Conservation (phyloP, 768 basidiomycete genomes). For the Punctularia strigosozonata region DNA sequence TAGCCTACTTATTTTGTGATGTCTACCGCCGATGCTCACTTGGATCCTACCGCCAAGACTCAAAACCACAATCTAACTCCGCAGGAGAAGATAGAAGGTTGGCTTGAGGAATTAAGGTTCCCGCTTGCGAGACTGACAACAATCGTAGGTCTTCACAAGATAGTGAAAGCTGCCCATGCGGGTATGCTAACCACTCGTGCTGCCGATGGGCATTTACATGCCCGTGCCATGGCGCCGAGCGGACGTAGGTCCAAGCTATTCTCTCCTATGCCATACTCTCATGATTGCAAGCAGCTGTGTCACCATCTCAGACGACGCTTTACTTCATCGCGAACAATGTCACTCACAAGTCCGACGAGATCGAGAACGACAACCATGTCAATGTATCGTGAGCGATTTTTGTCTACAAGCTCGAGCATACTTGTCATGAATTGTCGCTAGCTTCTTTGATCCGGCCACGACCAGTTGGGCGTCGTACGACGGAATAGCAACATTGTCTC, state of each 20-base stretch:
- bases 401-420: too few species aligned
- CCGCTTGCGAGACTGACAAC: background rate
- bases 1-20: too few species aligned
- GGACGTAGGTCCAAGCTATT: slow-evolving; percentile 42
- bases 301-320: slow-evolving; percentile 39
- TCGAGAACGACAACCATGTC: slow-evolving; percentile 63
- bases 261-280: background rate
- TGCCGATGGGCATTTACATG: slow-evolving; percentile 56
- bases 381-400: too few species aligned
- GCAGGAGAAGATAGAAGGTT: slow-evolving; percentile 50
- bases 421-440: too few species aligned
- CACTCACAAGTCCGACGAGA: slow-evolving; percentile 66
- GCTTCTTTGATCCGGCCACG: slow-evolving; percentile 55
- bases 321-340: slow-evolving; percentile 65
- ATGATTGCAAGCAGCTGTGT: slow-evolving; percentile 23
- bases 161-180: slow-evolving; percentile 49
- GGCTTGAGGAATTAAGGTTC: background rate
- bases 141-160: slow-evolving; percentile 42
- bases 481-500: slow-evolving; percentile 55
- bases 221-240: slow-evolving; percentile 72
- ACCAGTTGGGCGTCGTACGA: slow-evolving; percentile 77
- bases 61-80: slow-evolving; percentile 44
- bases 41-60: slow-evolving; percentile 62
- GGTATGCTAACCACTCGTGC: slow-evolving; percentile 75
- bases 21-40: slow-evolving; percentile 11